Conservation (phyloP, 345 rosid species). For the Syzygium grande region DNA sequence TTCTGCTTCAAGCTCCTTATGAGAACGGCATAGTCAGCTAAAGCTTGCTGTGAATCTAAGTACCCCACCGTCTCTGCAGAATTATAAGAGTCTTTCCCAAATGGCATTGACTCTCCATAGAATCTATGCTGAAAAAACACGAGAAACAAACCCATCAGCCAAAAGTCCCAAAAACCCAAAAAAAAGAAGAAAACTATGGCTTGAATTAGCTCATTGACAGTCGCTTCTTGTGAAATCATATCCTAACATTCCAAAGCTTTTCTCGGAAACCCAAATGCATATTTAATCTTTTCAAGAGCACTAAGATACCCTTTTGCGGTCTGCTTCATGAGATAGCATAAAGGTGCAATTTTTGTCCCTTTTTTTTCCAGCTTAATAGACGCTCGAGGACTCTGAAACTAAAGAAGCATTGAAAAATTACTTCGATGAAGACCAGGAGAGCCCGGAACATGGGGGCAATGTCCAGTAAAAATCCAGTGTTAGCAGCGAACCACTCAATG, state of each 20-base stretch:
- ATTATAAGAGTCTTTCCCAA: slow-evolving; percentile 50
- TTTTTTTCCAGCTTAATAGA: neutral
- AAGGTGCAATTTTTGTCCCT: neutral
- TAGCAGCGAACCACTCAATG: slow-evolving; percentile 78
- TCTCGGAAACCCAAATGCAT: neutral
- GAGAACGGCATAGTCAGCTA: slow-evolving; percentile 69
- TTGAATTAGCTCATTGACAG: neutral
- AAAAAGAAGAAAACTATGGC: neutral
- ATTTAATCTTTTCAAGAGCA: neutral
- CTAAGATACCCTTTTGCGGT: neutral
- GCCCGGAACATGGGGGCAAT: slow-evolving; percentile 78
- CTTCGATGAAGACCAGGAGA: slow-evolving; percentile 75
- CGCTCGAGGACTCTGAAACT: neutral
- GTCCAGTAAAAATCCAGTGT: slow-evolving; percentile 75
- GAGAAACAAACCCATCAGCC: neutral
- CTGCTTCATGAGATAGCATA: neutral
- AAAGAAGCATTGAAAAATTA: slow-evolving; percentile 3
- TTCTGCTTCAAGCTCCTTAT: slow-evolving; percentile 70
- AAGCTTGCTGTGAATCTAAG: slow-evolving; percentile 70
- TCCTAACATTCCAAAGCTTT: neutral
- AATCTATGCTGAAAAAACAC: slow-evolving; percentile 54
- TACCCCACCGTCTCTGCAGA: slow-evolving; percentile 56
- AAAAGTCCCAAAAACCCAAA: neutral
- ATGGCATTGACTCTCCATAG: slow-evolving; percentile 69
- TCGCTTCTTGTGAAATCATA: neutral